Percentiles rank a stretch among this genome's conserved stretches.
phyloP scores from a whole-genome alignment of 2,329 filamentous ascomycete species.

The Calonectria pteridis region DNA sequence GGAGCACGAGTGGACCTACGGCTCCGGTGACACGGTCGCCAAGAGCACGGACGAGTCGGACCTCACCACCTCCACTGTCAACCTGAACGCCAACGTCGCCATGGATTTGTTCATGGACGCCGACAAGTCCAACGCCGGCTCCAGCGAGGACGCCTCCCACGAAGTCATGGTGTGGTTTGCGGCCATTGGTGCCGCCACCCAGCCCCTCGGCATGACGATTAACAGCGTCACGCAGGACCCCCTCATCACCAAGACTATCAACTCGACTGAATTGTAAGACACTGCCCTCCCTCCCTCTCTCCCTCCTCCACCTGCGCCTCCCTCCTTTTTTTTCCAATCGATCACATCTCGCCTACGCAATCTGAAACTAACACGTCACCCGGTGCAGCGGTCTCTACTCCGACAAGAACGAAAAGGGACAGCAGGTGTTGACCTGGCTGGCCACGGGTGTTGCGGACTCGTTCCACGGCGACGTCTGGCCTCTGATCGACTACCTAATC shows the following conservation, averaged over 20 bases:
- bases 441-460: conserved; percentile 49
- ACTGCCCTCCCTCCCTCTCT: neutral
- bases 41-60: conserved; percentile 50
- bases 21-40: conserved; percentile 56
- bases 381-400: conserved; percentile 54
- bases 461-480: conserved; percentile 61
- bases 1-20: conserved; percentile 64
- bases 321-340: neutral
- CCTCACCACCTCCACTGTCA: conserved; percentile 54
- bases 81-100: conserved; percentile 69
- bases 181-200: conserved; percentile 58
- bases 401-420: conserved; percentile 54
- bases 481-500: conserved; percentile 58
- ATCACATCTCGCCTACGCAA: neutral
- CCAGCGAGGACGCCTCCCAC: conserved; percentile 58
- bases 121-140: conserved; percentile 53
- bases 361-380: conserved; percentile 20
- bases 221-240: conserved; percentile 44
- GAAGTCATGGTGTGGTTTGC: conserved; percentile 72
- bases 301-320: neutral
- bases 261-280: conserved; percentile 58
- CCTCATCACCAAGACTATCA: conserved; percentile 50
- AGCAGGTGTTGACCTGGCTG: conserved; percentile 66
- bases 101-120: conserved; percentile 70
- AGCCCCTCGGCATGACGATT: conserved; percentile 58